Conservation (phyloP, 805 yeast species). For the Schizosaccharomyces lindneri region DNA sequence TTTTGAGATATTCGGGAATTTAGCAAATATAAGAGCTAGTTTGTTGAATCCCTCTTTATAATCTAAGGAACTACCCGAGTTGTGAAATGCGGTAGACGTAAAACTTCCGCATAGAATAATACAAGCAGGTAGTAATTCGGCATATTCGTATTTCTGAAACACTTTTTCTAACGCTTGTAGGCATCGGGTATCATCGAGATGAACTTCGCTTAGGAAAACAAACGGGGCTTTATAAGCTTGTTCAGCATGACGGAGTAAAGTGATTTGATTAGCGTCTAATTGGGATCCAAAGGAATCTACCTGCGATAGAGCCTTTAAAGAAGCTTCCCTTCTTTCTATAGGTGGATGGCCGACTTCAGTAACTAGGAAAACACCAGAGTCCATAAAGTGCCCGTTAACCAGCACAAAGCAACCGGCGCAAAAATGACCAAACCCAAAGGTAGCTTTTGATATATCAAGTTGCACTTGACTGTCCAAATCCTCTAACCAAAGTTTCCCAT, state of each 20-base stretch:
- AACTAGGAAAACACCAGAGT: slow-evolving; percentile 36
- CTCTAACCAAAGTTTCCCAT: slow-evolving; percentile 52
- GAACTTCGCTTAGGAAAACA: slow-evolving; percentile 51
- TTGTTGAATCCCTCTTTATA: slow-evolving; percentile 35
- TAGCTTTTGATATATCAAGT: slow-evolving; percentile 27
- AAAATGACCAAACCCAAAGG: slow-evolving; percentile 36
- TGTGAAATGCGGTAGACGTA: slow-evolving; percentile 34
- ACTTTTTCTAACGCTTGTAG: slow-evolving; percentile 43
- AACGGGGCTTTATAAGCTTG: slow-evolving; percentile 30
- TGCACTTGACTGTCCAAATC: slow-evolving; percentile 58
- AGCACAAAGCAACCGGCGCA: slow-evolving; percentile 55
- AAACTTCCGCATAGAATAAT: slow-evolving; percentile 72
- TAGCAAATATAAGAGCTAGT: slow-evolving; percentile 38
- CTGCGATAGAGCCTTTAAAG: slow-evolving; percentile 53
- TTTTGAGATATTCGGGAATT: slow-evolving; percentile 28
- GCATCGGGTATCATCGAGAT: slow-evolving; percentile 32
- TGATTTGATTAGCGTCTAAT: slow-evolving; percentile 34
- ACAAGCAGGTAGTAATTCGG: slow-evolving; percentile 29
- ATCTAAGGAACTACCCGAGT: slow-evolving; percentile 29
- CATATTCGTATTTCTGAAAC: slow-evolving; percentile 28
- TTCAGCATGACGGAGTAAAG: slow-evolving; percentile 32
- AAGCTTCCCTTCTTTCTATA: slow-evolving; percentile 42
- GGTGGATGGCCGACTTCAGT: slow-evolving; percentile 69
- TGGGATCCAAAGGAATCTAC: slow-evolving; percentile 42
- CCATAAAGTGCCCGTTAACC: slow-evolving; percentile 62